Conservation (phyloP, 805 yeast species). For the Tetrapisispora nanseiensis region DNA sequence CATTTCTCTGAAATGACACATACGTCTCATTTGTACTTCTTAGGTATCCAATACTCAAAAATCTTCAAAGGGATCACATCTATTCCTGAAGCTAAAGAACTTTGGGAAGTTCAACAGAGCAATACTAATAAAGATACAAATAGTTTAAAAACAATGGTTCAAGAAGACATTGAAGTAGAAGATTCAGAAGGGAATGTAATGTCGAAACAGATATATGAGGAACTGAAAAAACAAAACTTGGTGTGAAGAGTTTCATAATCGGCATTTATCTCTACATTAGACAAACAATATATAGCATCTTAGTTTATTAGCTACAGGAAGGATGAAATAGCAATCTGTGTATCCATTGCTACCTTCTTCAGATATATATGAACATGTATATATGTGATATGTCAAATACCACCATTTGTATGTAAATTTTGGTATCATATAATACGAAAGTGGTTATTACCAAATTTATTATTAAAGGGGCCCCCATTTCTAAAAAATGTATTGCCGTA, state of each 20-base stretch:
- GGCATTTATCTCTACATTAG: too few relatives aligned
- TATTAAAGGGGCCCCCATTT: background rate
- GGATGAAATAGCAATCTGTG: too few relatives aligned
- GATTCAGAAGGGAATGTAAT: conserved; percentile 90
- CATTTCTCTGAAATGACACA: conserved; percentile 74
- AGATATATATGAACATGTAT: too few relatives aligned
- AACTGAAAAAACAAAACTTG: conserved; percentile 80
- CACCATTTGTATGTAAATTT: too few relatives aligned
- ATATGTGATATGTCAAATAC: too few relatives aligned
- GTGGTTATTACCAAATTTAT: background rate
- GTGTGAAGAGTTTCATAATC: conserved; percentile 36
- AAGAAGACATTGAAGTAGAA: conserved; percentile 55
- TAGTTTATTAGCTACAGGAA: too few relatives aligned
- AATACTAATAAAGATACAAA: too few relatives aligned
- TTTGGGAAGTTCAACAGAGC: conserved; percentile 40
- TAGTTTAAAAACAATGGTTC: too few relatives aligned
- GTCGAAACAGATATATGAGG: conserved; percentile 73
- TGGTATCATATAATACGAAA: background rate
- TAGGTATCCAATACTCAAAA: conserved; percentile 54
- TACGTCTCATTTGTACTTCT: conserved; percentile 56
- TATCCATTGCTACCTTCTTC: too few relatives aligned
- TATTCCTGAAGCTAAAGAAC: conserved; percentile 55
- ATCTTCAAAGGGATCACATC: conserved; percentile 53
- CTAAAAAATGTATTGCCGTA: too few relatives aligned
- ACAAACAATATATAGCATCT: too few relatives aligned